Evolutionary conservation across 371 early-diverging fungal genomes (phyloP).

Genomic region (Mucor irregularis): DNA sequence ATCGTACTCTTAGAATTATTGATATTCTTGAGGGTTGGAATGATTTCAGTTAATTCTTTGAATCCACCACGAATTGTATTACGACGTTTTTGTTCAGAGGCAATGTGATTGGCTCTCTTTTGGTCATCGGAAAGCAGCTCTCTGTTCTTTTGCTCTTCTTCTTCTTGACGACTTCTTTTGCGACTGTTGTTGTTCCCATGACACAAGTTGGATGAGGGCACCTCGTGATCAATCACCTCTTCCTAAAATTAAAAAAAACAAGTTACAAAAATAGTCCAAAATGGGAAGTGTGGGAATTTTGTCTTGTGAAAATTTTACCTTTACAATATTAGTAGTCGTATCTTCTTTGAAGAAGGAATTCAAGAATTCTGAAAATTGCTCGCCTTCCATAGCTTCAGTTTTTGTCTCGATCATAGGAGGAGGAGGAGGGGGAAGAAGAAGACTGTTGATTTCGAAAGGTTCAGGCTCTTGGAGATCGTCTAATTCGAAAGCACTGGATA

Average conservation of each 20-base stretch:
- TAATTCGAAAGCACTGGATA: constrained; percentile 19
- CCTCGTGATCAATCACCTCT: constrained; percentile 7
- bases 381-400: constrained; percentile 10
- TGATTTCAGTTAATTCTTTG: constrained; percentile 75
- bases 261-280: not conserved
- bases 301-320: constrained; percentile 2
- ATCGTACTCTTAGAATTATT: constrained; percentile 53
- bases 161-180: constrained; percentile 5
- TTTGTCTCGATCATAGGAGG: no score
- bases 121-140: constrained; percentile 60
- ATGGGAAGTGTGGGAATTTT: constrained; percentile 9
- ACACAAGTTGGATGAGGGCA: constrained; percentile 13
- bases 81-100: constrained; percentile 87
- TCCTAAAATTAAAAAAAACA: not conserved
- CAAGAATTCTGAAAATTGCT: constrained; percentile 19
- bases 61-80: constrained; percentile 81
- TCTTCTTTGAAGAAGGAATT: constrained; percentile 21
- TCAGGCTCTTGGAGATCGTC: constrained; percentile 19
- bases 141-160: constrained; percentile 12
- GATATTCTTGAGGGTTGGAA: constrained; percentile 66
- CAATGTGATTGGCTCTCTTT: constrained; percentile 86
- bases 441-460: no score
- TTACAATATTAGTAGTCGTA: no score
- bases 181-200: constrained; percentile 6
- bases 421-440: no score